Evolutionary conservation across 495 filamentous ascomycete genomes (phyloP).

Genomic region (Bacidia rubella): DNA sequence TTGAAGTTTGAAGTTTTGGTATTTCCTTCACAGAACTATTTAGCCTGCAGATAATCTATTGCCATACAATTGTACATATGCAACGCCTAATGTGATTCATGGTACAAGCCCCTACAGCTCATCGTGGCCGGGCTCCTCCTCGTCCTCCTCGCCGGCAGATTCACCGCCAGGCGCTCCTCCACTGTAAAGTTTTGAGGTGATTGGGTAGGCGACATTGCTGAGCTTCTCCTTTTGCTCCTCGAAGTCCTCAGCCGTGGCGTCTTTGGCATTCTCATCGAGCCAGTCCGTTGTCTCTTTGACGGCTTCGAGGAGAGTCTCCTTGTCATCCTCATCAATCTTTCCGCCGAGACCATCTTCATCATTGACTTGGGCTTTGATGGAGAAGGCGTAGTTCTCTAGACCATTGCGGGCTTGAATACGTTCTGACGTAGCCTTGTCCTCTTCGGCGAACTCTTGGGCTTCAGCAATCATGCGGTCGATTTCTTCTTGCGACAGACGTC

Average conservation of each 20-base stretch:
- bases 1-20: not conserved
- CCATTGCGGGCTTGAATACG: constrained; percentile 92
- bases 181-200: constrained; percentile 93
- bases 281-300: constrained; percentile 96
- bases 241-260: constrained; percentile 83
- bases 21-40: not conserved
- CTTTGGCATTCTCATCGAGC: constrained; percentile 89
- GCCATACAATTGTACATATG: constrained; percentile 3
- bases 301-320: constrained; percentile 90
- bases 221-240: constrained; percentile 99
- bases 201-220: constrained; percentile 89
- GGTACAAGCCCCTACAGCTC: constrained; percentile 54
- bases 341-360: constrained; percentile 94
- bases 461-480: constrained; percentile 97
- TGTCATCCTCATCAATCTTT: constrained; percentile 98
- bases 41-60: not conserved
- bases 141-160: constrained; percentile 37
- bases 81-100: not conserved
- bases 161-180: constrained; percentile 40
- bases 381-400: constrained; percentile 94
- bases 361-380: constrained; percentile 96
- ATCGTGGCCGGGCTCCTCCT: constrained; percentile 64
- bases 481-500: constrained; percentile 86
- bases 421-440: constrained; percentile 93
- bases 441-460: constrained; percentile 95